phyloP scores from a whole-genome alignment of 176 grass and related monocot species.

The Juncus inflexus region DNA sequence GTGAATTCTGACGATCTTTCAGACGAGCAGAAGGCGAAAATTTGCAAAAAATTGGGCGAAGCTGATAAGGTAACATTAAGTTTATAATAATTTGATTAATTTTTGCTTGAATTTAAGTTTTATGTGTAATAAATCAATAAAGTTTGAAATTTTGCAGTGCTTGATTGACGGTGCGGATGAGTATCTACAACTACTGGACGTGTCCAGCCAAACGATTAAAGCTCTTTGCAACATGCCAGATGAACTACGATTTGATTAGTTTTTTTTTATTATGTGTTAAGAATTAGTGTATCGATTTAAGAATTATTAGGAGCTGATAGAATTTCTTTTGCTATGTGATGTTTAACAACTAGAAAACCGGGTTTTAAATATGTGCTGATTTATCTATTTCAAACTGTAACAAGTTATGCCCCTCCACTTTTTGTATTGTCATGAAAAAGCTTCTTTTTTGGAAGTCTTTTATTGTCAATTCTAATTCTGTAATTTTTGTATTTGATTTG shows the following conservation, averaged over 20 bases:
- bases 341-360: too few species aligned
- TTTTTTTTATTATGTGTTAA: neutral
- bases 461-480: too few species aligned
- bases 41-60: constrained; percentile 94
- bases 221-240: constrained; percentile 88
- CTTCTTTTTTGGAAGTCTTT: too few species aligned
- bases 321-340: too few species aligned
- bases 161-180: constrained; percentile 91
- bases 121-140: constrained; percentile 6
- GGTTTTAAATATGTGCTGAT: too few species aligned
- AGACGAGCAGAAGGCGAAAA: constrained; percentile 87
- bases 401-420: too few species aligned
- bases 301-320: too few species aligned
- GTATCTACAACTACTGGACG: constrained; percentile 84
- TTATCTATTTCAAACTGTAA: too few species aligned
- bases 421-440: too few species aligned
- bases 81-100: constrained; percentile 17
- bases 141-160: constrained; percentile 52
- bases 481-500: too few species aligned
- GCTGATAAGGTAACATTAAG: constrained; percentile 79
- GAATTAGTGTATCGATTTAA: too few species aligned
- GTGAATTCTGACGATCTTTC: constrained; percentile 62
- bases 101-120: constrained; percentile 1
- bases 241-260: constrained; percentile 34
- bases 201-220: constrained; percentile 57